phyloP scores from a whole-genome alignment of 495 filamentous ascomycete species.

The Aspergillus heteromorphus region DNA sequence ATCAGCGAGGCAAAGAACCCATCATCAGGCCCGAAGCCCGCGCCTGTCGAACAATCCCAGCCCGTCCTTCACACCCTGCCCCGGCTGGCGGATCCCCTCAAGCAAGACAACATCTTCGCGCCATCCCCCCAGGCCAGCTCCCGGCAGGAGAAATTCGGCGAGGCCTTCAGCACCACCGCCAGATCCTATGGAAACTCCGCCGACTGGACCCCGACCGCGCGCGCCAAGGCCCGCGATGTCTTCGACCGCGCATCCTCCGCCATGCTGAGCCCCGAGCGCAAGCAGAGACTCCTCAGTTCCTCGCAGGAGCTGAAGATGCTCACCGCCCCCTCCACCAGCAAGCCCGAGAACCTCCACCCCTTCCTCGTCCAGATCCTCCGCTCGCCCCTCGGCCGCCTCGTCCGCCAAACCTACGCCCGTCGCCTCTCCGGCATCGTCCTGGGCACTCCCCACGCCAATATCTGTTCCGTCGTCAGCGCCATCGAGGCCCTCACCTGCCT shows the following conservation, averaged over 20 bases:
- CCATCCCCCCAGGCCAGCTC: slow-evolving; percentile 41
- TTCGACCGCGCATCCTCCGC: slow-evolving; percentile 39
- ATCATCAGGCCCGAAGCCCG: slow-evolving; percentile 25
- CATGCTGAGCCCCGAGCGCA: slow-evolving; percentile 39
- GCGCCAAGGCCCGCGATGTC: slow-evolving; percentile 37
- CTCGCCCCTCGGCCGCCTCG: slow-evolving; percentile 57
- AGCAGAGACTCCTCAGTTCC: slow-evolving; percentile 33
- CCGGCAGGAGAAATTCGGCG: slow-evolving; percentile 45
- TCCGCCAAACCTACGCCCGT: slow-evolving; percentile 64
- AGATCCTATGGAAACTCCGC: slow-evolving; percentile 56
- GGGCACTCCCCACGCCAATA: slow-evolving; percentile 60
- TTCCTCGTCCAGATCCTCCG: slow-evolving; percentile 34
- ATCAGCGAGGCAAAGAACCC: slow-evolving; percentile 56
- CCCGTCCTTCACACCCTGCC: slow-evolving; percentile 44
- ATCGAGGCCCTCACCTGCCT: slow-evolving; percentile 63
- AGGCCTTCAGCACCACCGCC: slow-evolving; percentile 48
- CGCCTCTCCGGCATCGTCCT: slow-evolving; percentile 58
- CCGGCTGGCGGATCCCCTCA: slow-evolving; percentile 47
- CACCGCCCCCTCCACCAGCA: slow-evolving; percentile 26
- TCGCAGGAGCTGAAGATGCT: slow-evolving; percentile 37
- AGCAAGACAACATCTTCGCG: slow-evolving; percentile 55
- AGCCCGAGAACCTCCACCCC: slow-evolving; percentile 35
- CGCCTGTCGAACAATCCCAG: slow-evolving; percentile 24
- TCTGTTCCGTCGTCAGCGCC: slow-evolving; percentile 62
- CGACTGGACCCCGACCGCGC: slow-evolving; percentile 42